Base-by-base conservation (phyloP, 768 basidiomycete species). In the Agrocybe pediades region DNA sequence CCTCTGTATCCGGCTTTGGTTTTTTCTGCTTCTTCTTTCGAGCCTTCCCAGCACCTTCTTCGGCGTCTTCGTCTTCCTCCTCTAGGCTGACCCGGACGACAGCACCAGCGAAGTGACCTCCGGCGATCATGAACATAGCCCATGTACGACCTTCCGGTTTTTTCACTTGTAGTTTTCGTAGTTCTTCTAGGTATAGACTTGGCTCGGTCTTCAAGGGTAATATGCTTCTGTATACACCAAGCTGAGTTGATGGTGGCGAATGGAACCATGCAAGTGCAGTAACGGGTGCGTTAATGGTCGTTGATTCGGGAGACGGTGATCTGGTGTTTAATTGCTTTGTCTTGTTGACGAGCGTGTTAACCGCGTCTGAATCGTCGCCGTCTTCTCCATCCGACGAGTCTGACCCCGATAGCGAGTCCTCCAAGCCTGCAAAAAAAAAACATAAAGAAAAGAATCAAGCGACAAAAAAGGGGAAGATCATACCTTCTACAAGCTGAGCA, bases 21-120 rank as follows among this genome's bases (percentile, higher is more conserved):
- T 79, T 83, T 62, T 82, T 87, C 15, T 69, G 74, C 53, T 84
- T 88, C 64, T 79, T 79, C 59, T 76, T 84, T 59, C 77, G 75
- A 20, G 62, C 52, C 68, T 75, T 61, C 63, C 73, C n/a, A n/a
- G n/a, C n/a, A n/a, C n/a, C 68, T 54, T 70, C 69, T 56, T 75
- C 67, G 48, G 69, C 62, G 23, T 74, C 67, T 54, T 76, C 63
- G 3, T 83, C 82, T 6, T 78, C 76, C 15, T 73, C 74, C 53
- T 79, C 55, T 55, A 75, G 70, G 69, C 86, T 83, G 23, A 93
- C 89, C 27, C 86, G 78, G 11, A 87, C 86, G 27, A 99, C 78
- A 51, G 94, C 88, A 21, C 96, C 97, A 13, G 97, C 97, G 71
- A 99, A 98, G 69, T 99, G 97, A 9, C 97, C 97, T 19, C 97